These are phyloP conservation scores for Septoria petroselini DNA, from an alignment of 2,329 filamentous ascomycete genomes.

Conservation along the genomic window DNA sequence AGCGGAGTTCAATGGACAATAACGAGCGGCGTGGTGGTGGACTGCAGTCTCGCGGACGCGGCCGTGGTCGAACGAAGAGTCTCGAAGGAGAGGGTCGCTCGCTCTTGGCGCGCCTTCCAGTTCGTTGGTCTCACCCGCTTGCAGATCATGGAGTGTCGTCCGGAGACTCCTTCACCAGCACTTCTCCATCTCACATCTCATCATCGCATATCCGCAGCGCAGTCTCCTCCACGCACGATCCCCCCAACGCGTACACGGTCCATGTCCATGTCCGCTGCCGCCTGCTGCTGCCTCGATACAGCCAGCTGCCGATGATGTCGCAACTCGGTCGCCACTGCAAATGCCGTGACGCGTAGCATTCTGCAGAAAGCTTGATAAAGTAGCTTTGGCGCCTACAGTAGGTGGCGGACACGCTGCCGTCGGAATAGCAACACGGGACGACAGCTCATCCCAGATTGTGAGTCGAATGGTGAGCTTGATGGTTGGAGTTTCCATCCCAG, in stretches of 20 bases:
- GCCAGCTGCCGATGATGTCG: no score
- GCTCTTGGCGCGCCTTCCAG: not conserved
- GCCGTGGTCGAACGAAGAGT: not conserved
- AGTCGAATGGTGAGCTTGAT: no score
- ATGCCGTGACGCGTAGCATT: not conserved
- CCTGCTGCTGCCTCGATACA: no score
- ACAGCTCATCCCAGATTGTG: no score
- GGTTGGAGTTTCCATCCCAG: no score
- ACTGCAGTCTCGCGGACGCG: not conserved
- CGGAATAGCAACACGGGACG: not conserved
- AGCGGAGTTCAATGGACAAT: slow-evolving; percentile 9
- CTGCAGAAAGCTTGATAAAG: not conserved
- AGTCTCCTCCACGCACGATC: no score
- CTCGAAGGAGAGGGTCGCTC: not conserved
- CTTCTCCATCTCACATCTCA: not conserved
- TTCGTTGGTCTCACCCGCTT: no score
- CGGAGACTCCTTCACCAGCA: not conserved
- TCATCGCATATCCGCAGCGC: no score
- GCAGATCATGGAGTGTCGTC: not conserved
- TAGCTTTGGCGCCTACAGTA: not conserved
- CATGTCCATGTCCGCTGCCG: no score
- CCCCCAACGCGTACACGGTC: no score
- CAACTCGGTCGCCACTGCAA: not conserved
- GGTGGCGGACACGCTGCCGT: not conserved
- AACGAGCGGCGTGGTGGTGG: slow-evolving; percentile 14